A percentile compares a stretch with the other conserved stretches of the same genome.
phyloP scores from a whole-genome alignment of 352 stramenopile genomes.

The Phytopythium montanum region DNA sequence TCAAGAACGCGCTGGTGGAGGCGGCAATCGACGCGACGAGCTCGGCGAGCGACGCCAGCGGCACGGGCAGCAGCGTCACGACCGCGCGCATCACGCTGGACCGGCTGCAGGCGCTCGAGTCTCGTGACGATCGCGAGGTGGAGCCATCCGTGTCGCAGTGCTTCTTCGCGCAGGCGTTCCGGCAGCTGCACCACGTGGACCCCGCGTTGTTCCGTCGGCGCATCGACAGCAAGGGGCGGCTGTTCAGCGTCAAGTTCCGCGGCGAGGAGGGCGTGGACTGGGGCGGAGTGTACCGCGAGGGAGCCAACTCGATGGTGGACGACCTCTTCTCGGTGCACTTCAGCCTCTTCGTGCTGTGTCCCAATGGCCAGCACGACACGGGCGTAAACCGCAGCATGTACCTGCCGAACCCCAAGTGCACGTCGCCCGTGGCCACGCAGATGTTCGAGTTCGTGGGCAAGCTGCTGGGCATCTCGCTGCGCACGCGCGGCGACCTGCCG shows the following conservation, averaged over 20 bases:
- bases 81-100: constrained; percentile 83
- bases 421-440: constrained; percentile 81
- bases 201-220: constrained; percentile 79
- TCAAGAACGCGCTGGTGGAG: constrained; percentile 80
- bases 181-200: constrained; percentile 86
- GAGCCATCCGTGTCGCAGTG: constrained; percentile 89
- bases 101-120: constrained; percentile 81
- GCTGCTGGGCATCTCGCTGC: constrained; percentile 92
- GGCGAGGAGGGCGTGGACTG: constrained; percentile 88
- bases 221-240: constrained; percentile 85
- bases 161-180: constrained; percentile 94
- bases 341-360: constrained; percentile 79
- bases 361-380: constrained; percentile 86
- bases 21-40: constrained; percentile 76
- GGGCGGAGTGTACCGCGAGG: constrained; percentile 87
- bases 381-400: constrained; percentile 87
- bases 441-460: constrained; percentile 96
- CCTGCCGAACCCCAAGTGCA: constrained; percentile 86
- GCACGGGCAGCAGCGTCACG: constrained; percentile 42
- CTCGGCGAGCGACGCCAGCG: constrained; percentile 40
- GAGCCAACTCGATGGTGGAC: constrained; percentile 87
- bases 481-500: constrained; percentile 90
- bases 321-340: constrained; percentile 86
- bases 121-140: constrained; percentile 81
- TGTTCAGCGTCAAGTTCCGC: constrained; percentile 89